Evolutionary conservation across 2,329 filamentous ascomycete species (phyloP), one percentile per base, ranked within the genome.

Genomic region (Pseudodiploospora longispora): DNA sequence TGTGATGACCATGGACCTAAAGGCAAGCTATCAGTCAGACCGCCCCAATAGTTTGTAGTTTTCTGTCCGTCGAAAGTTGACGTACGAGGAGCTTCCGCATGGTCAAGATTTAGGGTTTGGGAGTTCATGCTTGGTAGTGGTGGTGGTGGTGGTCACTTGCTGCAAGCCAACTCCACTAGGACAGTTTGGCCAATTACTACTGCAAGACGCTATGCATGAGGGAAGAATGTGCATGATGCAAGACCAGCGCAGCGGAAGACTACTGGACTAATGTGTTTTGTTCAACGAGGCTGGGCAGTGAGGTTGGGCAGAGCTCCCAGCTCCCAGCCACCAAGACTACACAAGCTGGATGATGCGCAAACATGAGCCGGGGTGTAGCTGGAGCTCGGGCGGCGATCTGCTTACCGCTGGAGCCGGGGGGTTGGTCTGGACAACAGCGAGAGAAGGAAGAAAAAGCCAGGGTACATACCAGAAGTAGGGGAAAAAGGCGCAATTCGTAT

Each of bases 11-110:
- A 36, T 36, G 36, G 43, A 38, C 44, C 52, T 52, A 43, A 28
- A 45, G 27, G 7, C 9, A 30, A 27, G 36, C 10, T 12, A 40
- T 53, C 40, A 53, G 50, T 38, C 10, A 40, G 32, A 27, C 9
- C 43, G 32, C 33, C 10, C 30, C 31, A 28, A 28, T 19, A 19
- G 30, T 30, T 7, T 32, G 27, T 39, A 10, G 38, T 37, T 36
- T 12, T n/a, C 9, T 29, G 28, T 33, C 31, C 30, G 39, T 40
- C 37, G 19, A 37, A 35, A 45, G 38, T 50, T 44, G 41, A 64
- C 62, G 54, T 65, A 66, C 64, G 59, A 52, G 56, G 51, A 51
- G 54, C 57, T 57, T 67, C 63, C 52, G 62, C 58, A 58, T 60
- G 53, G 48, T 66, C 58, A 50, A 60, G 60, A 55, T 60, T 57